A percentile compares a stretch with the other conserved stretches of the same genome.
phyloP scores from a whole-genome alignment of 352 stramenopile genomes.

The Phytophthora pinifolia region DNA sequence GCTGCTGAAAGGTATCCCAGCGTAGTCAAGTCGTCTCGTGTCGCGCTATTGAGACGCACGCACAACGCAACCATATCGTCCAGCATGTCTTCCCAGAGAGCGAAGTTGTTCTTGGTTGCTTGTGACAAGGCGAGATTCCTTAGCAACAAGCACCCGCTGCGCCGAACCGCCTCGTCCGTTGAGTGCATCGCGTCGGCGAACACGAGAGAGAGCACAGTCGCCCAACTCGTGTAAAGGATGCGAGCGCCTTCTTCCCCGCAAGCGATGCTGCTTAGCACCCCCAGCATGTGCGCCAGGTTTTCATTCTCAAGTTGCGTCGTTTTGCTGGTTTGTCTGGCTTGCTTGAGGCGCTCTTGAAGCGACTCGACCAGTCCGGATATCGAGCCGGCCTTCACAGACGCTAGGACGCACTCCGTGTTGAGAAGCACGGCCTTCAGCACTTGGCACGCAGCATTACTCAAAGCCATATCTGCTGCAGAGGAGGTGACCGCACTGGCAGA shows the following conservation, averaged over 20 bases:
- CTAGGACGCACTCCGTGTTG: conserved; percentile 50
- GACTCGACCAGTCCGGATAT: conserved; percentile 38
- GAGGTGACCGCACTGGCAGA: background rate
- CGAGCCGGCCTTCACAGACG: conserved; percentile 44
- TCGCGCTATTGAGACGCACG: conserved; percentile 5
- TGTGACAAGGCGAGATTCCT: conserved; percentile 65
- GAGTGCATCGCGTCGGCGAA: conserved; percentile 52
- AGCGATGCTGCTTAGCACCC: conserved; percentile 43
- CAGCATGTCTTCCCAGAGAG: conserved; percentile 54
- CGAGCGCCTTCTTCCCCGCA: conserved; percentile 48
- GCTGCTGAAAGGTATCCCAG: conserved; percentile 37
- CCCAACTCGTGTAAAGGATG: conserved; percentile 35
- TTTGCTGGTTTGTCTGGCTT: conserved; percentile 37
- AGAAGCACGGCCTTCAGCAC: conserved; percentile 50
- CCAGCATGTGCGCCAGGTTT: conserved; percentile 45
- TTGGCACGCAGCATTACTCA: conserved; percentile 39
- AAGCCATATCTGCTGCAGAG: conserved; percentile 20
- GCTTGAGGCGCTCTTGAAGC: conserved; percentile 41
- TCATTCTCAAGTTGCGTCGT: conserved; percentile 31
- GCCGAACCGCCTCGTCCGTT: conserved; percentile 23
- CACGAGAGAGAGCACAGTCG: conserved; percentile 37
- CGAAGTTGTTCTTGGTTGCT: conserved; percentile 53
- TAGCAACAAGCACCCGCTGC: conserved; percentile 43
- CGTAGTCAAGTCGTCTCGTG: conserved; percentile 4
- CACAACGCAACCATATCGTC: conserved; percentile 35